phyloP scores from a whole-genome alignment of 2,329 filamentous ascomycete genomes.

The Coniochaeta prunicola region DNA sequence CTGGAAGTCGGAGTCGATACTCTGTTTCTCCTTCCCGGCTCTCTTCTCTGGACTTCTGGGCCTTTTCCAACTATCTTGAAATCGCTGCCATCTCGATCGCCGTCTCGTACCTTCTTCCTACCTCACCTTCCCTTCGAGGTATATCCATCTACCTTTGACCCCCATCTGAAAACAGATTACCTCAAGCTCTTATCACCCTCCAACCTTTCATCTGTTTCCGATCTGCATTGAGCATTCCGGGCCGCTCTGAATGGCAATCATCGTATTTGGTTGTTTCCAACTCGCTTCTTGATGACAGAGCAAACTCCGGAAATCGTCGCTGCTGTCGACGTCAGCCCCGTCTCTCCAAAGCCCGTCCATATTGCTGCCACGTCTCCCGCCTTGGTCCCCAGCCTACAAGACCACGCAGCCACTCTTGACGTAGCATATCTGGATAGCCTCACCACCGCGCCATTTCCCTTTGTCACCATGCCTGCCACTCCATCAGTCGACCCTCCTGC shows the following conservation, averaged over 20 bases:
- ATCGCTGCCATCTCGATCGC: neutral
- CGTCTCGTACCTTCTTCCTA: neutral
- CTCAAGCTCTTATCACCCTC: neutral
- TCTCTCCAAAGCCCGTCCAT: conserved; percentile 40
- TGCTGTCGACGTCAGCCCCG: conserved; percentile 43
- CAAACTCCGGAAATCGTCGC: conserved; percentile 40
- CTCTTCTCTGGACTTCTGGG: neutral
- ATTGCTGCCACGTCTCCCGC: conserved; percentile 31
- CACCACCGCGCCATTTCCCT: conserved; percentile 24
- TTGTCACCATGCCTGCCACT: conserved; percentile 16
- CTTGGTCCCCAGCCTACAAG: conserved; percentile 42
- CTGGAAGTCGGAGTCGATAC: too few species aligned
- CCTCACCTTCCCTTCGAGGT: neutral
- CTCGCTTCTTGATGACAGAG: conserved; percentile 34
- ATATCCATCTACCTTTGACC: neutral
- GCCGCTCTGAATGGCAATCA: neutral
- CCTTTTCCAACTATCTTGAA: neutral
- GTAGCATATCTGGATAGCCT: conserved; percentile 14
- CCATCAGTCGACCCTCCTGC: conserved; percentile 4
- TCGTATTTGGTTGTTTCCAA: neutral
- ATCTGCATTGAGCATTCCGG: neutral
- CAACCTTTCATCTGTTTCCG: neutral
- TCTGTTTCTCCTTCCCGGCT: neutral
- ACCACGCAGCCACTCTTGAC: conserved; percentile 43
- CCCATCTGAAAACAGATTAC: neutral